Evolutionary conservation across 2,329 filamentous ascomycete species (phyloP).

Genomic region (Aureobasidium sp.): DNA sequence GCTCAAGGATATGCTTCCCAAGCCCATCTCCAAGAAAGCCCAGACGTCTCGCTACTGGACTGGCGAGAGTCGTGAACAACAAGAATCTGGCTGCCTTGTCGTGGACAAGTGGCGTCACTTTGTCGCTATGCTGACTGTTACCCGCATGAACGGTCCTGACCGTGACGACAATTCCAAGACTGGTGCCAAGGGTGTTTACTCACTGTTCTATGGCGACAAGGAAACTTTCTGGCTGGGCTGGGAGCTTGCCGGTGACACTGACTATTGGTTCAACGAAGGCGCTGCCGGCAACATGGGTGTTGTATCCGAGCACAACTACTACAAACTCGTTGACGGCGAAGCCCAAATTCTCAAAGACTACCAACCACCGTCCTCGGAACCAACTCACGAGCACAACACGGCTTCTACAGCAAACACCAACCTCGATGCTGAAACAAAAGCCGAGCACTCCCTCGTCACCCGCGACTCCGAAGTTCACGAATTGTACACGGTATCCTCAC

Average conservation of each 20-base stretch:
- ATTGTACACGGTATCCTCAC: slow-evolving; percentile 32
- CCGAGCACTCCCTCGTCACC: neutral
- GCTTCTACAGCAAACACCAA: neutral
- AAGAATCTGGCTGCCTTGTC: slow-evolving; percentile 42
- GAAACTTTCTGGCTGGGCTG: slow-evolving; percentile 45
- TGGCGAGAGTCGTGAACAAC: slow-evolving; percentile 32
- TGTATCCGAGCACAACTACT: slow-evolving; percentile 41
- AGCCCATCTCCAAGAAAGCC: slow-evolving; percentile 35
- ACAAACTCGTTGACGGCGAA: neutral
- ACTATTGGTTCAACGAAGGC: slow-evolving; percentile 38
- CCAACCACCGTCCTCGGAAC: neutral
- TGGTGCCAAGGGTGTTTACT: slow-evolving; percentile 36
- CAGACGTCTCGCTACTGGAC: slow-evolving; percentile 32
- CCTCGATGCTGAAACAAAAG: neutral
- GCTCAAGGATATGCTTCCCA: slow-evolving; percentile 37
- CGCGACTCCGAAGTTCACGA: neutral
- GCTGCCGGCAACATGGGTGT: slow-evolving; percentile 32
- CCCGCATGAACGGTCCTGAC: slow-evolving; percentile 38
- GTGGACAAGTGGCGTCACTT: slow-evolving; percentile 42
- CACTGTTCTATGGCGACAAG: slow-evolving; percentile 34
- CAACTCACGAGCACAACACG: neutral
- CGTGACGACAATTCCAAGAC: slow-evolving; percentile 33
- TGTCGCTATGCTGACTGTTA: slow-evolving; percentile 35
- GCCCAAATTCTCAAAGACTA: neutral
- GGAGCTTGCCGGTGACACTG: slow-evolving; percentile 37